Percentiles rank a stretch among this genome's conserved stretches.
phyloP scores from a whole-genome alignment of 2,329 filamentous ascomycete species.

The Neonectria ditissima region DNA sequence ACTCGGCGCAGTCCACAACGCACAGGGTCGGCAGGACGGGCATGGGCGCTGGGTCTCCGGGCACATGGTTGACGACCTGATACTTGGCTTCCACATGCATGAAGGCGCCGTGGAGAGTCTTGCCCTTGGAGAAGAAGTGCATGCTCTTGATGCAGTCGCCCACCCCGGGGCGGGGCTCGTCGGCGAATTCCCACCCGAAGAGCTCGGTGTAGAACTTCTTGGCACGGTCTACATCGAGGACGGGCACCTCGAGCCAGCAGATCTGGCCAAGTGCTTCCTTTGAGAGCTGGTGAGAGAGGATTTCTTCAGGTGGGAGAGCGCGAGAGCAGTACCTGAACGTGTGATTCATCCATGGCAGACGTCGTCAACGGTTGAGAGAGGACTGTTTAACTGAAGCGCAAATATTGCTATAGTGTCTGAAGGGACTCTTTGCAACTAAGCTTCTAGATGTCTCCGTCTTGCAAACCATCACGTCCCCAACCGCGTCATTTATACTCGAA shows the following conservation, averaged over 20 bases:
- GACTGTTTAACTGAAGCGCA: neutral
- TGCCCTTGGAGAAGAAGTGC: conserved; percentile 51
- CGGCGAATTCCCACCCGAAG: conserved; percentile 49
- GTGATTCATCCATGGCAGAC: conserved; percentile 25
- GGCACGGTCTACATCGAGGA: conserved; percentile 49
- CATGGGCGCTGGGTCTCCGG: conserved; percentile 40
- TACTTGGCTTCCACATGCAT: conserved; percentile 47
- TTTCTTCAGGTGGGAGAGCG: neutral
- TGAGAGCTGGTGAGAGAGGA: conserved; percentile 2
- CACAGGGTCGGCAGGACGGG: conserved; percentile 50
- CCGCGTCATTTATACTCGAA: conserved; percentile 33
- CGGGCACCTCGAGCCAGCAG: conserved; percentile 56
- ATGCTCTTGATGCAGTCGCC: conserved; percentile 46
- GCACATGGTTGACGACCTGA: conserved; percentile 44
- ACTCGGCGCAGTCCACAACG: conserved; percentile 49
- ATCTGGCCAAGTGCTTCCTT: conserved; percentile 49
- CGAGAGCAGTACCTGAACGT: conserved; percentile 26
- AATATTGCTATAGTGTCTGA: neutral
- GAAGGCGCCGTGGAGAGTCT: conserved; percentile 51
- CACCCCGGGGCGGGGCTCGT: conserved; percentile 34
- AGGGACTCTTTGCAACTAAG: neutral
- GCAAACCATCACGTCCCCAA: neutral
- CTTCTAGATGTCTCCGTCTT: neutral
- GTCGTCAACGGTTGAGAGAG: neutral
- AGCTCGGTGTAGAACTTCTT: conserved; percentile 53